A percentile compares a stretch with the other conserved stretches of the same genome.
Evolutionary conservation across 148 eudicot species (phyloP).

Genomic region (Rheum nobile): DNA sequence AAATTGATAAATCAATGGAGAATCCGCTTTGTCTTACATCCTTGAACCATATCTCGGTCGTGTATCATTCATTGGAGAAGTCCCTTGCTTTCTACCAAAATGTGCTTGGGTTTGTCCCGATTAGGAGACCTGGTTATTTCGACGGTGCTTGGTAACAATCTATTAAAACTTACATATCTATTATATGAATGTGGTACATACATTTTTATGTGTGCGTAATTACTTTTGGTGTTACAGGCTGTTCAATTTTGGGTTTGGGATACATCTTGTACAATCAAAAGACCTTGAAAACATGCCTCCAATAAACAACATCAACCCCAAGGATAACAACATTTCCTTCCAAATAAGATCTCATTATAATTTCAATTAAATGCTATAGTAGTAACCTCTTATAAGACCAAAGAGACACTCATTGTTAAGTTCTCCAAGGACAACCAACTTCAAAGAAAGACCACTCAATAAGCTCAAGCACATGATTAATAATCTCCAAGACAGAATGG

Average conservation of each 20-base stretch:
- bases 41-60: constrained; percentile 3
- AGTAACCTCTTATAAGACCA: no score
- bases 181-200: no score
- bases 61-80: constrained; percentile 5
- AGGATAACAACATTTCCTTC: constrained; percentile 44
- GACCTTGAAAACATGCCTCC: constrained; percentile 16
- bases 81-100: constrained; percentile 4
- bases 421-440: no score
- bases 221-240: constrained; percentile 19
- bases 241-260: constrained; percentile 36
- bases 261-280: constrained; percentile 36
- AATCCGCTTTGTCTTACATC: constrained; percentile 1
- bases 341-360: constrained; percentile 15
- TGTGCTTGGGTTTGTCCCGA: constrained; percentile 6
- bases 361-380: no score
- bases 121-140: neutral
- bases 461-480: no score
- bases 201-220: no score
- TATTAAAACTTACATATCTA: neutral
- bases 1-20: neutral
- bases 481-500: no score
- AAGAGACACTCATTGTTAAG: no score
- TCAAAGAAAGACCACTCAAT: no score
- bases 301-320: constrained; percentile 30
- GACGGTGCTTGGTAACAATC: neutral